These are phyloP conservation scores for Metschnikowia drakensbergensis DNA, from an alignment of 805 yeast genomes.

Conservation along the genomic window DNA sequence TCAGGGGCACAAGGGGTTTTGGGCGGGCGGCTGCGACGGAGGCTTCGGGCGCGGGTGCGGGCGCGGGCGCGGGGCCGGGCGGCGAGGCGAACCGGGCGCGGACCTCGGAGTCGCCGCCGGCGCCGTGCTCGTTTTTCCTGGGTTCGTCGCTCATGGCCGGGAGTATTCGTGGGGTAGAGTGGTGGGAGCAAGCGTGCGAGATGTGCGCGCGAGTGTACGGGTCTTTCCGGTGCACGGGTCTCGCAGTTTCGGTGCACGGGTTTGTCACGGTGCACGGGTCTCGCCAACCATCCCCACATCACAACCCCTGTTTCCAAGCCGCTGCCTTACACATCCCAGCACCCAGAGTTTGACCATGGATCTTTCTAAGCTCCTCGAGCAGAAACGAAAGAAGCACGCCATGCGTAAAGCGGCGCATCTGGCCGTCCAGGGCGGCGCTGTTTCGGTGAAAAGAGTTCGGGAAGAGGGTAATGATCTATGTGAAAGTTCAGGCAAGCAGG, in stretches of 20 bases:
- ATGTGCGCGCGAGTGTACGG: not conserved
- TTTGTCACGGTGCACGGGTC: not conserved
- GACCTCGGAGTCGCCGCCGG: conserved; percentile 18
- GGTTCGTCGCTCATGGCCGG: conserved; percentile 13
- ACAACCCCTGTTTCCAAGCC: not conserved
- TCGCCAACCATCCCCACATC: not conserved
- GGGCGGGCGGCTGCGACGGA: not conserved
- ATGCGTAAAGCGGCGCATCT: not conserved
- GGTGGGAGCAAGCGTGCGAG: conserved; percentile 3
- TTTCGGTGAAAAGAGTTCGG: not conserved
- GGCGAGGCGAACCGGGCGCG: conserved; percentile 26
- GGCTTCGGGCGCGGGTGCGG: conserved; percentile 1
- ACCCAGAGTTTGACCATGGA: conserved; percentile 9
- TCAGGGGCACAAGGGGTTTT: conserved; percentile 35
- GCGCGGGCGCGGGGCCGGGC: conserved; percentile 3
- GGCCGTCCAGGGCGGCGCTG: not conserved
- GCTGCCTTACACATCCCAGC: too few species aligned
- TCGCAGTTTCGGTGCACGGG: not conserved
- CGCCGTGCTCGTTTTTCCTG: conserved; percentile 11
- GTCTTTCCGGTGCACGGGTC: not conserved
- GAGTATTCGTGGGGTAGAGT: not conserved
- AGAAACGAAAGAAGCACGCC: conserved; percentile 10
- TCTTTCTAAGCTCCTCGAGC: conserved; percentile 14
- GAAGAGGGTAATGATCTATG: too few species aligned
- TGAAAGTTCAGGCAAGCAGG: too few species aligned